Evolutionary conservation across 768 basidiomycete genomes (phyloP), one percentile per base, ranked within the genome.

Genomic region (Psilocybe cyanescens): DNA sequence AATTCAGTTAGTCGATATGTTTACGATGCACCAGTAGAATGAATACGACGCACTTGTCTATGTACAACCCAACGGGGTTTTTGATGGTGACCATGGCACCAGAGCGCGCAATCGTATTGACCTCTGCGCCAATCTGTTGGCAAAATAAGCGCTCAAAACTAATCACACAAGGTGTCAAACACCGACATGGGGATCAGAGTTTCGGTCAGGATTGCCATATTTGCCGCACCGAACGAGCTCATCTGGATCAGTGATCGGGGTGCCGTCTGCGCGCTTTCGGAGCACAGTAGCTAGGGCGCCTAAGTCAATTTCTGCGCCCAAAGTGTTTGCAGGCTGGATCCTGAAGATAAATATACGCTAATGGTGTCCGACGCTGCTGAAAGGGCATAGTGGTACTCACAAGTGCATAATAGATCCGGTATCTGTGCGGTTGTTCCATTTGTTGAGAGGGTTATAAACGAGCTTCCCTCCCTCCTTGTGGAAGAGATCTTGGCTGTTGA

Each of bases 1-100:
- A 44, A 5, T 1, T 1, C 9, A 44, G n/a, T 14, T 24, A 24
- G 31, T 35, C 45, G n/a, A 35, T 8, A n/a, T 17, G 3, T 24
- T 48, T 47, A 35, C 11, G 3, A 8, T 14, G 7, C 11, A 33
- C 4, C 17, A 8, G 28, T 19, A 2, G 31, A 29, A 30, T 29
- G 31, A 35, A 44, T 41, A 8, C 8, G n/a, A 17, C 31, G 28
- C 17, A 60, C 59, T 37, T 55, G 31, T 60, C 53, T 16, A 60
- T 60, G 24, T 60, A 60, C 28, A 60, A 44, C 17, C 53, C 59
- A 24, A 60, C 52, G 11, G 59, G 59, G 46, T 60, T 52, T 29
- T 55, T 37, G 54, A 60, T 48, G 4, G 59, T 60, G 16, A 60
- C 31, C 59, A 55, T 47, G 3, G 57, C 59, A 30, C 52, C 52